A percentile compares a stretch with the other conserved stretches of the same genome.
Evolutionary conservation across 768 basidiomycete genomes (phyloP).

Genomic region (Dacryopinax primogenitus): DNA sequence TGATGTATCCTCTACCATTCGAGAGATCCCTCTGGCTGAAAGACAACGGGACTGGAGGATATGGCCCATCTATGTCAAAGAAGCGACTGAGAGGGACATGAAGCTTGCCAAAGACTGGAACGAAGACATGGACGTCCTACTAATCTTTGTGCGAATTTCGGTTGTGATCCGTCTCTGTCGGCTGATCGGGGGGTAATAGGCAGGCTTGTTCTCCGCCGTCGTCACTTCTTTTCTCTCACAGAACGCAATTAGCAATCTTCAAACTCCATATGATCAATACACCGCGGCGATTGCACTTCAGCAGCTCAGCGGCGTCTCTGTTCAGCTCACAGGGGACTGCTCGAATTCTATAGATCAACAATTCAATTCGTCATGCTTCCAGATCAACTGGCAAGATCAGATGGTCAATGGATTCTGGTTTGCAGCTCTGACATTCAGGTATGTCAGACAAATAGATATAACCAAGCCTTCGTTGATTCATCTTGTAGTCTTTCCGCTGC

Average conservation of each 20-base stretch:
- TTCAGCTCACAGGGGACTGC: not conserved
- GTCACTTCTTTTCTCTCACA: constrained; percentile 22
- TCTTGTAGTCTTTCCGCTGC: constrained; percentile 18
- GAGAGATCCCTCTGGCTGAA: not conserved
- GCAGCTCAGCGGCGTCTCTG: not conserved
- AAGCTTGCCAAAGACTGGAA: constrained; percentile 30
- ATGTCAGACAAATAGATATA: not conserved
- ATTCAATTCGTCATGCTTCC: not conserved
- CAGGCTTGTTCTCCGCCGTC: constrained; percentile 25
- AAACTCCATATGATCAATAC: not conserved
- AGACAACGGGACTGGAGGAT: constrained; percentile 15
- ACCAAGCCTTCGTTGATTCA: not conserved
- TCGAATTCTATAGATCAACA: not conserved
- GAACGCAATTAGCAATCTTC: not conserved
- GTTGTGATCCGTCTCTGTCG: not conserved
- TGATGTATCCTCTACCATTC: not conserved
- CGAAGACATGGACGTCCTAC: constrained; percentile 32
- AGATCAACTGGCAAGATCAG: not conserved
- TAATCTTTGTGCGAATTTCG: constrained; percentile 26
- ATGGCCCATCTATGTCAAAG: constrained; percentile 31
- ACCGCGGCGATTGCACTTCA: not conserved
- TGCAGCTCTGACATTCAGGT: constrained; percentile 18
- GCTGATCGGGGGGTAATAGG: constrained; percentile 18
- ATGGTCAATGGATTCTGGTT: constrained; percentile 37
- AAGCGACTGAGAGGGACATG: constrained; percentile 28